These are phyloP conservation scores for Schizochytrium sp. DNA, from an alignment of 108 stramenopile genomes.

Conservation along the genomic window DNA sequence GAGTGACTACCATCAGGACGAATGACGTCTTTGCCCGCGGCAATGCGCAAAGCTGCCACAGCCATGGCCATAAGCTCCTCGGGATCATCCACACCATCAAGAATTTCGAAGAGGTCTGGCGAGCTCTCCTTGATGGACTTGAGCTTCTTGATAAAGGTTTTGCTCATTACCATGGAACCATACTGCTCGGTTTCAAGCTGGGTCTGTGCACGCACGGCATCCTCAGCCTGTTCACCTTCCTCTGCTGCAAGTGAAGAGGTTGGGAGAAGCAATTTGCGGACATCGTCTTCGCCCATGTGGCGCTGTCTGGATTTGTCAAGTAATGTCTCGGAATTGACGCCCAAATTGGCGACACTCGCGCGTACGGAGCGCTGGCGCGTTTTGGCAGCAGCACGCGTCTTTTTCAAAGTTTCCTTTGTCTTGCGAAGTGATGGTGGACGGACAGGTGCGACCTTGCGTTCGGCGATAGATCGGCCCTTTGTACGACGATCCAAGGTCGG, in stretches of 20 bases:
- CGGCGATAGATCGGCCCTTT: not conserved
- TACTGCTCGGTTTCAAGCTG: constrained; percentile 18
- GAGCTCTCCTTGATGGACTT: constrained; percentile 7
- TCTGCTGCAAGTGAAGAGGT: not conserved
- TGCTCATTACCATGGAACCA: constrained; percentile 52
- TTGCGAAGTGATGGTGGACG: constrained; percentile 25
- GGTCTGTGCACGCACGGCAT: not conserved
- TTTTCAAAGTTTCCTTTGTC: not conserved
- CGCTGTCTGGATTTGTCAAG: constrained; percentile 26
- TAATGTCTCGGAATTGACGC: not conserved
- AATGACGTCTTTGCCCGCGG: not conserved
- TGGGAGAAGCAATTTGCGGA: constrained; percentile 32
- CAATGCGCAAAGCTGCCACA: not conserved
- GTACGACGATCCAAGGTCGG: no score
- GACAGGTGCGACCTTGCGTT: not conserved
- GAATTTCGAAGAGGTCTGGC: constrained; percentile 39
- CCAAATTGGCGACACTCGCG: not conserved
- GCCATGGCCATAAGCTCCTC: constrained; percentile 48
- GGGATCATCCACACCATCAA: constrained; percentile 25
- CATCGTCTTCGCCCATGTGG: constrained; percentile 32
- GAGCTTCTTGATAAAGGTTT: constrained; percentile 43
- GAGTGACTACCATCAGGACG: not conserved
- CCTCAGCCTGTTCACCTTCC: constrained; percentile 31
- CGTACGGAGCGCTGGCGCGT: not conserved
- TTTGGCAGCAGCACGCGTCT: not conserved